These are phyloP conservation scores for Sugiyamaella marilandica DNA, from an alignment of 805 yeast species.

Conservation along the genomic window DNA sequence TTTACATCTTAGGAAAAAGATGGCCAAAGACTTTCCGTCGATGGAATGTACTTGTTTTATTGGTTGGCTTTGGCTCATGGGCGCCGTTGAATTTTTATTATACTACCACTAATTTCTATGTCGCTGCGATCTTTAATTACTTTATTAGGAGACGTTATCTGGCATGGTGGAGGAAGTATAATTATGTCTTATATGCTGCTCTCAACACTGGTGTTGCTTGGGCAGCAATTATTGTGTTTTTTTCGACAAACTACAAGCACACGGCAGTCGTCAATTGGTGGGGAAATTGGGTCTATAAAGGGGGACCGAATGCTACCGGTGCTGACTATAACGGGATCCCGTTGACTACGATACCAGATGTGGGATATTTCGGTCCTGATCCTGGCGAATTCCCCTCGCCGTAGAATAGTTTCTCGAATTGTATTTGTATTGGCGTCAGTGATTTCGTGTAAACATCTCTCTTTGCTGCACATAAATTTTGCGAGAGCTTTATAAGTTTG, in stretches of 20 bases:
- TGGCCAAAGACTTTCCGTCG: conserved; percentile 21
- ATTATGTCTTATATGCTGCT: conserved; percentile 45
- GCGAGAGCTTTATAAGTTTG: no score
- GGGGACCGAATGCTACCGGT: conserved; percentile 1
- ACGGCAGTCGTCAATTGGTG: conserved; percentile 40
- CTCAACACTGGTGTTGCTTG: conserved; percentile 47
- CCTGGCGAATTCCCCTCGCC: conserved; percentile 1
- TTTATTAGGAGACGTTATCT: conserved; percentile 38
- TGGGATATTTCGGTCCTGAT: conserved; percentile 6
- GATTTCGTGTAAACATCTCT: no score
- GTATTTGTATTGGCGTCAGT: no score
- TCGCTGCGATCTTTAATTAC: conserved; percentile 43
- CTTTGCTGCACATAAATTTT: no score
- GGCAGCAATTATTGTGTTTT: conserved; percentile 42
- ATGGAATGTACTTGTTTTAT: conserved; percentile 41
- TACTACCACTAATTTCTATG: conserved; percentile 37
- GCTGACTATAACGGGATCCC: conserved; percentile 6
- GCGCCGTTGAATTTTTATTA: conserved; percentile 42
- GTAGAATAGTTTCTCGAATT: no score
- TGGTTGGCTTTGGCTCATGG: conserved; percentile 41
- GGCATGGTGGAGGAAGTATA: conserved; percentile 50
- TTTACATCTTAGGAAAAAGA: conserved; percentile 41
- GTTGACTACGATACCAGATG: conserved; percentile 1
- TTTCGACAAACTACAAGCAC: conserved; percentile 36
- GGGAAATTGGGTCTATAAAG: conserved; percentile 38